Conservation (phyloP, 192 early-diverging fungal species). For the Coemansia sp. region DNA sequence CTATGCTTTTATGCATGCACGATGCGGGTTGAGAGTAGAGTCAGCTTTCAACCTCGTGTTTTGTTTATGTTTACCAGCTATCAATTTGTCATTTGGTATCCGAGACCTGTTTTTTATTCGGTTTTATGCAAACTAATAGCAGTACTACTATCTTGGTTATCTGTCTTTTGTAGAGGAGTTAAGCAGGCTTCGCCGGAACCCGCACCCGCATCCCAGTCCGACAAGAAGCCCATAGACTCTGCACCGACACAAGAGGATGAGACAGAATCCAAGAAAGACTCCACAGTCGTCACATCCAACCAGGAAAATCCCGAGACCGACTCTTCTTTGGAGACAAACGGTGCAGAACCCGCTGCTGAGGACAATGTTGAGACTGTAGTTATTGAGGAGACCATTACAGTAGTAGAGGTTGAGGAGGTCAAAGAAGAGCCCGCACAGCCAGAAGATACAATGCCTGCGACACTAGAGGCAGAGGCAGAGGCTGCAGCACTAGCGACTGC, state of each 20-base stretch:
- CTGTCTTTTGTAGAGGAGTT: constrained; percentile 26
- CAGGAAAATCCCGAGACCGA: constrained; percentile 10
- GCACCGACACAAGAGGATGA: constrained; percentile 25
- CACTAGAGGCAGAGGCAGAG: constrained; percentile 14
- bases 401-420: constrained; percentile 15
- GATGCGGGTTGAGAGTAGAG: constrained; percentile 2
- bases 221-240: constrained; percentile 27
- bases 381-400: constrained; percentile 15
- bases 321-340: background rate
- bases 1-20: constrained; percentile 13
- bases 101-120: too few species aligned
- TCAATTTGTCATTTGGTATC: too few species aligned
- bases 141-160: background rate
- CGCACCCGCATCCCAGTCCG: constrained; percentile 17
- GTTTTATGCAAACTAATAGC: background rate
- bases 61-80: too few species aligned
- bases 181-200: constrained; percentile 43
- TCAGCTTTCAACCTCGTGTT: too few species aligned
- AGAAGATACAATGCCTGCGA: background rate
- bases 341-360: constrained; percentile 7
- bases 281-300: constrained; percentile 2
- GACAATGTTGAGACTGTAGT: constrained; percentile 19
- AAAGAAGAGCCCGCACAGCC: constrained; percentile 2
- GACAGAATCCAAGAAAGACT: constrained; percentile 18
- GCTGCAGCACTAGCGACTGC: constrained; percentile 1